Percentiles rank a stretch among this genome's conserved stretches.
These are phyloP conservation scores for Colletotrichum sp. DNA, from an alignment of 2,329 filamentous ascomycete genomes.

Conservation along the genomic window DNA sequence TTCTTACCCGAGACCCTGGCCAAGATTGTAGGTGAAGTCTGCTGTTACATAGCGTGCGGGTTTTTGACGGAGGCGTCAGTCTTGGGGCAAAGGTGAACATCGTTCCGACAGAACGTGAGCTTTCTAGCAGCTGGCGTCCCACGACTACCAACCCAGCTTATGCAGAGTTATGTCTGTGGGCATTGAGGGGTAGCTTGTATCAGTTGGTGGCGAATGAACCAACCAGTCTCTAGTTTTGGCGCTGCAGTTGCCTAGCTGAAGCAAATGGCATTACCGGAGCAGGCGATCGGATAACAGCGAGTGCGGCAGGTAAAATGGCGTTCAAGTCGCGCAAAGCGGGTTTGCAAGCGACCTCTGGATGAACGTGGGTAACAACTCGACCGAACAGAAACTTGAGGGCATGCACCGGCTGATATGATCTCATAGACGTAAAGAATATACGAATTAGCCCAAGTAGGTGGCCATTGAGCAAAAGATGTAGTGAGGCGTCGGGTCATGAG, in stretches of 20 bases:
- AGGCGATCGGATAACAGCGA: not conserved
- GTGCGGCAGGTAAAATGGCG: not conserved
- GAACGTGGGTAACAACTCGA: not conserved
- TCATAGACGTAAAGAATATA: not conserved
- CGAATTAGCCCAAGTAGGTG: not conserved
- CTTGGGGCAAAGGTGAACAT: not conserved
- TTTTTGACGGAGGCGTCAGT: not conserved
- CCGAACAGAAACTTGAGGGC: not conserved
- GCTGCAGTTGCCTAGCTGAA: not conserved
- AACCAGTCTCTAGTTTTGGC: not conserved
- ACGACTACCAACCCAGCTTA: not conserved
- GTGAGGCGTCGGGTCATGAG: not conserved
- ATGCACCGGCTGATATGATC: not conserved
- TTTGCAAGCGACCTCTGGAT: not conserved
- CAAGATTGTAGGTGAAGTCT: not conserved
- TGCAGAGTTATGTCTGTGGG: not conserved
- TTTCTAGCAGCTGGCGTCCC: not conserved
- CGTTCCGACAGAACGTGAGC: not conserved
- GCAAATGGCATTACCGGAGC: not conserved
- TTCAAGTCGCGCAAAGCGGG: not conserved
- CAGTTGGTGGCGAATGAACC: not conserved
- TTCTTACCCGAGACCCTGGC: not conserved
- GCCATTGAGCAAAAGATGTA: not conserved
- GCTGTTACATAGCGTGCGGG: not conserved
- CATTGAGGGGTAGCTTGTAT: not conserved